Evolutionary conservation across 225 moss, liverwort and hornwort genomes (phyloP).

Genomic region (Bryoerythrophyllum caledonicum): DNA sequence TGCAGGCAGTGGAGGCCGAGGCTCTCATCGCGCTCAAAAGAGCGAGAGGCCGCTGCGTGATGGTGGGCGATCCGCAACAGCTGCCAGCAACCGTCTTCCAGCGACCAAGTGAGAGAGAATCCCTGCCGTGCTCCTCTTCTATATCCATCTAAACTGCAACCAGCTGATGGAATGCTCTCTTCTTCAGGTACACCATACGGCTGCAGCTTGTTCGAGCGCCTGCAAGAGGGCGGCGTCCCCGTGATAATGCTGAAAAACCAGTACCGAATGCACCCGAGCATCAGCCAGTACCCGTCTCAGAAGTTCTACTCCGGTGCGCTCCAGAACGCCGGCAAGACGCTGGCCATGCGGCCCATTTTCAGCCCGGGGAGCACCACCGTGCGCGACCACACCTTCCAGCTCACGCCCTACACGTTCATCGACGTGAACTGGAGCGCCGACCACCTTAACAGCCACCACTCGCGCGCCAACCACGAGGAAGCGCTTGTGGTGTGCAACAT

Average conservation of each 20-base stretch:
- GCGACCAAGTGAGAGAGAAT: slow-evolving; percentile 47
- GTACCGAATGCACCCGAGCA: slow-evolving; percentile 86
- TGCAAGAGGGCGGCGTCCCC: slow-evolving; percentile 59
- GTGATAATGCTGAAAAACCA: slow-evolving; percentile 54
- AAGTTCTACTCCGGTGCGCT: slow-evolving; percentile 55
- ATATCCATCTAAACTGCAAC: neutral
- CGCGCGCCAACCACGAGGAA: slow-evolving; percentile 65
- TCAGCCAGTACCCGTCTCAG: slow-evolving; percentile 61
- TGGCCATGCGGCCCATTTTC: slow-evolving; percentile 51
- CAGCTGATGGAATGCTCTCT: too few relatives aligned
- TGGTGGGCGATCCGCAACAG: slow-evolving; percentile 82
- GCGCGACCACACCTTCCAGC: slow-evolving; percentile 54
- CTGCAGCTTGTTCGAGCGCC: slow-evolving; percentile 70
- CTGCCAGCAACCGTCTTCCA: slow-evolving; percentile 71
- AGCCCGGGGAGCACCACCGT: slow-evolving; percentile 28
- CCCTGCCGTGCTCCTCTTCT: neutral
- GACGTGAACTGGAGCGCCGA: slow-evolving; percentile 61
- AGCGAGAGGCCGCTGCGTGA: slow-evolving; percentile 60
- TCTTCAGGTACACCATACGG: slow-evolving; percentile 55
- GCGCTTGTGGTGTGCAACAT: slow-evolving; percentile 64
- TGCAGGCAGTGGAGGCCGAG: slow-evolving; percentile 73
- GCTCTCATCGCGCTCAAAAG: slow-evolving; percentile 66
- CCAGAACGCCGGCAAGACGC: slow-evolving; percentile 35
- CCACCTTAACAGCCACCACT: slow-evolving; percentile 39
- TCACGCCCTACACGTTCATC: slow-evolving; percentile 67